Evolutionary conservation across 75 land plant species (phyloP), one percentile per base, ranked within the genome.

Genomic region (Selaginella tamariscina): DNA sequence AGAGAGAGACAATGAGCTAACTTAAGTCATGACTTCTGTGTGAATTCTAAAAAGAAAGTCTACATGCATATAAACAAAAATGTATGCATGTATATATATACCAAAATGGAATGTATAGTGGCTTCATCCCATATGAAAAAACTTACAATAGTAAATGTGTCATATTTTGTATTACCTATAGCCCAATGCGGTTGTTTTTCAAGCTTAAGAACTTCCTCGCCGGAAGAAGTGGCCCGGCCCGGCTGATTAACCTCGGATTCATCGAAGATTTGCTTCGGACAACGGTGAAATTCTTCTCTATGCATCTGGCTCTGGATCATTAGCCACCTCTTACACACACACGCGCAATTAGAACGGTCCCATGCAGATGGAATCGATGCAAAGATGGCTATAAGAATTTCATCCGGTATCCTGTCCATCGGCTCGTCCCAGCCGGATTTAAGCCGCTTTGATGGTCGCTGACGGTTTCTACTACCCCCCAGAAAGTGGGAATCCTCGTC

Each of bases 251-350:
- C 49, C 15, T 39, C 49, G 11, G 49, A 39, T 5, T 39, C 49
- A 5, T 39, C 49, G 49, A 39, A 39, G 11, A 39, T 39, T 5
- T 15, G 11, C 15, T 15, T 39, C 49, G 49, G 11, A n/a, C n/a
- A n/a, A n/a, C n/a, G n/a, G n/a, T 5, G 49, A 39, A 81, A 31
- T 32, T 84, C 89, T 24, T 65, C 56, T 56, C 75, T 65, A 5
- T 24, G 80, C 80, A 92, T 81, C 62, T 65, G 75, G 72, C 87
- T 86, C 56, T 82, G 72, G 39, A 89, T 87, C 74, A 77, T 66
- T 56, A 92, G 90, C 89, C 89, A 92, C 32, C 84, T 85, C 79
- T 81, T 92, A 31, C 87, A 92, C 26, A 92, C 95, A 65, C 72
- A 86, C 21, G 98, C 95, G 65, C 82, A 82, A 28, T 60, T 64